These are phyloP conservation scores for Actinomucor elegans DNA, from an alignment of 371 early-diverging fungal species.

Conservation along the genomic window DNA sequence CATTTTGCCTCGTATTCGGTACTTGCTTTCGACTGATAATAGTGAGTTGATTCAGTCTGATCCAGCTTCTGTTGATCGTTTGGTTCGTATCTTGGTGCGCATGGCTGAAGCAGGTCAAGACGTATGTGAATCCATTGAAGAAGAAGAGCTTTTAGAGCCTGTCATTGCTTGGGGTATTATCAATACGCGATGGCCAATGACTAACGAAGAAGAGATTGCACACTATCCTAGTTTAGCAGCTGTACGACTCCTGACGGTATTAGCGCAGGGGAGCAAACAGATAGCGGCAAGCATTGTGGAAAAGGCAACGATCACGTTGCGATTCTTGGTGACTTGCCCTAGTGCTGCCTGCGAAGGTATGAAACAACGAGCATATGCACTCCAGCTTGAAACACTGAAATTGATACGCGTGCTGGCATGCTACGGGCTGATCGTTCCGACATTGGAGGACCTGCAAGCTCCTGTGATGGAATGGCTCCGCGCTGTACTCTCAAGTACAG, in stretches of 20 bases:
- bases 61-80: constrained; percentile 34
- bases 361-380: constrained; percentile 37
- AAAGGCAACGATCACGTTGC: constrained; percentile 38
- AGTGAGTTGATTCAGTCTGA: constrained; percentile 37
- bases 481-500: constrained; percentile 13
- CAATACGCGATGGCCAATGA: constrained; percentile 52
- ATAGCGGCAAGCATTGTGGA: constrained; percentile 42
- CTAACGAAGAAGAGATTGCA: background rate
- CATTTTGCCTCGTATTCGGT: constrained; percentile 55
- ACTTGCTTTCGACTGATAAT: constrained; percentile 40
- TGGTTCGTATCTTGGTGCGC: constrained; percentile 47
- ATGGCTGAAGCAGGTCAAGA: constrained; percentile 46
- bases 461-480: constrained; percentile 46
- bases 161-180: constrained; percentile 43
- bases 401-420: constrained; percentile 45
- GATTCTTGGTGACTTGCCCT: constrained; percentile 45
- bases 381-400: constrained; percentile 50
- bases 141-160: constrained; percentile 46
- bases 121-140: constrained; percentile 48
- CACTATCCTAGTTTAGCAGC: constrained; percentile 41
- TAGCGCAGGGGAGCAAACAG: constrained; percentile 47
- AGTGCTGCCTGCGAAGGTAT: constrained; percentile 18
- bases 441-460: constrained; percentile 41
- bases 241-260: constrained; percentile 37
- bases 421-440: constrained; percentile 52